These are phyloP conservation scores for Calonectria leucothoes DNA, from an alignment of 2,329 filamentous ascomycete genomes.

Conservation along the genomic window DNA sequence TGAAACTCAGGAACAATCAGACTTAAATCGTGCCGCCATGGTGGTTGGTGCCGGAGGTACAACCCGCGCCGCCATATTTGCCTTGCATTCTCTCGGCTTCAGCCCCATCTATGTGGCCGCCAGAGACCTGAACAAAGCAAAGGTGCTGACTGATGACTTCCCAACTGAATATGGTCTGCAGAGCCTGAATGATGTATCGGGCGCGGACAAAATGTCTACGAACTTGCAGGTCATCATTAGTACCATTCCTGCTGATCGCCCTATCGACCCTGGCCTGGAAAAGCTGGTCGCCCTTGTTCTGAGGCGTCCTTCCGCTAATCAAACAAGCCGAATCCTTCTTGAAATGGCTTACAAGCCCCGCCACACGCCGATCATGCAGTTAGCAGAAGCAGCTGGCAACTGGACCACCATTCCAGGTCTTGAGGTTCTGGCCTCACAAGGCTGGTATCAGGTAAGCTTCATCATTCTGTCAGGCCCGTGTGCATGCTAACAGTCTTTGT, in stretches of 20 bases:
- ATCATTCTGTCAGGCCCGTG: background rate
- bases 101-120: conserved; percentile 89
- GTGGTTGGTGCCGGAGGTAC: conserved; percentile 95
- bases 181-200: conserved; percentile 64
- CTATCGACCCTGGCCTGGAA: conserved; percentile 79
- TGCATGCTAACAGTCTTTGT: conserved; percentile 31
- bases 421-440: conserved; percentile 91
- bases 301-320: conserved; percentile 51
- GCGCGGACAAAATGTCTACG: conserved; percentile 64
- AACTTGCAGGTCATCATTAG: conserved; percentile 77
- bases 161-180: conserved; percentile 77
- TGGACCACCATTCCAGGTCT: conserved; percentile 90
- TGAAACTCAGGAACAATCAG: conserved; percentile 45
- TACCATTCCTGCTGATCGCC: conserved; percentile 89
- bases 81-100: conserved; percentile 85
- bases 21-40: conserved; percentile 77
- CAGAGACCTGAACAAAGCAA: conserved; percentile 76
- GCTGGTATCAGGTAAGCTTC: conserved; percentile 80
- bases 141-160: conserved; percentile 77
- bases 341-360: conserved; percentile 98
- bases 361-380: conserved; percentile 84
- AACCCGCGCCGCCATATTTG: conserved; percentile 89
- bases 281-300: conserved; percentile 70
- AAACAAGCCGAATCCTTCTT: conserved; percentile 71
- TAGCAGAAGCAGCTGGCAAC: conserved; percentile 76